Evolutionary conservation across 2,329 filamentous ascomycete species (phyloP).

Genomic region (Aureobasidium uvarum): DNA sequence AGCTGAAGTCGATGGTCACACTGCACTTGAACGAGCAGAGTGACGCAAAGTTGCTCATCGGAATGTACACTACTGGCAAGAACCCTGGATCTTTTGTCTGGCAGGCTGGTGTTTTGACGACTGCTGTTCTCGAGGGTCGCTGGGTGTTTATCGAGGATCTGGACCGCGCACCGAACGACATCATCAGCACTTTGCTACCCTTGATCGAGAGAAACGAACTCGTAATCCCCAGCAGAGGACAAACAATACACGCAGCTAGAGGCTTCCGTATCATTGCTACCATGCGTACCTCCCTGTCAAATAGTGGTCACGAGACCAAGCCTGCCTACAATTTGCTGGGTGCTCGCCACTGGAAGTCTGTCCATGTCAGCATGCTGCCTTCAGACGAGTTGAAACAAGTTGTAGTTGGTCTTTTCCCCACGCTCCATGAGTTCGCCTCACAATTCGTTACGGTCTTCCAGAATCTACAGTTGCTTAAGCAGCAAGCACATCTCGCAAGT

Average conservation of each 20-base stretch:
- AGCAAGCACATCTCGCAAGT: slow-evolving; percentile 47
- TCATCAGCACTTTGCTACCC: slow-evolving; percentile 88
- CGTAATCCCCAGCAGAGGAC: slow-evolving; percentile 82
- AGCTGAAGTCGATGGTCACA: slow-evolving; percentile 80
- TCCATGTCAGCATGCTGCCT: slow-evolving; percentile 66
- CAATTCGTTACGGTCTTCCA: slow-evolving; percentile 59
- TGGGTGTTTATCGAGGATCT: slow-evolving; percentile 98
- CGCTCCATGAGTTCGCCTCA: slow-evolving; percentile 59
- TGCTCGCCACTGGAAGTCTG: slow-evolving; percentile 76
- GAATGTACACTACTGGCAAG: slow-evolving; percentile 86
- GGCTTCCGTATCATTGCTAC: slow-evolving; percentile 93
- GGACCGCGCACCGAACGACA: slow-evolving; percentile 89
- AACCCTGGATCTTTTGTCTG: slow-evolving; percentile 88
- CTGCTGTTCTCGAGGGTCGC: slow-evolving; percentile 86
- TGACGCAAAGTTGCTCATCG: slow-evolving; percentile 93
- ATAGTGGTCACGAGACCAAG: slow-evolving; percentile 67
- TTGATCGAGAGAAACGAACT: slow-evolving; percentile 91
- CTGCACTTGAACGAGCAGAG: slow-evolving; percentile 97
- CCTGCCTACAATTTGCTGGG: slow-evolving; percentile 72
- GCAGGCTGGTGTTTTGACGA: slow-evolving; percentile 89
- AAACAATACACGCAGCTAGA: slow-evolving; percentile 75
- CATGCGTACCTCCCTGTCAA: slow-evolving; percentile 67
- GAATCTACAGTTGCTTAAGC: slow-evolving; percentile 43
- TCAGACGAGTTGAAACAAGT: slow-evolving; percentile 72
- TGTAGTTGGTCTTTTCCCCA: slow-evolving; percentile 66